Evolutionary conservation across 2,329 filamentous ascomycete genomes (phyloP).

Genomic region (Fusarium sp.): DNA sequence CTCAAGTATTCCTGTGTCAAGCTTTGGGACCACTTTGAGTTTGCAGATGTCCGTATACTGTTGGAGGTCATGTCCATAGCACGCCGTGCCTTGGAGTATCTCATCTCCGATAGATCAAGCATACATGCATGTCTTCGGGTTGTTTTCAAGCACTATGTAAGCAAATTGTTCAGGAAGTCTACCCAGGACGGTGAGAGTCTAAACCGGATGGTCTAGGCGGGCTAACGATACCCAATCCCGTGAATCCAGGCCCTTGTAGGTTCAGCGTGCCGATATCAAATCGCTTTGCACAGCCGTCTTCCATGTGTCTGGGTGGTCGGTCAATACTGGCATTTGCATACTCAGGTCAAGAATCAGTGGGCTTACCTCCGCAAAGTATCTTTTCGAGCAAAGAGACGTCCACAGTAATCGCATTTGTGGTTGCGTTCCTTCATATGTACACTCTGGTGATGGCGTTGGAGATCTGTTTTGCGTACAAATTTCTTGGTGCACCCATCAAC

Average conservation of each 20-base stretch:
- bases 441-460: slow-evolving; percentile 70
- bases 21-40: background rate
- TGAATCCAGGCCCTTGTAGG: slow-evolving; percentile 51
- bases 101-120: background rate
- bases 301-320: slow-evolving; percentile 71
- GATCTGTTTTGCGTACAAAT: slow-evolving; percentile 86
- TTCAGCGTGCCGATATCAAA: slow-evolving; percentile 68
- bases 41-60: background rate
- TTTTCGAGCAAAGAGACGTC: slow-evolving; percentile 78
- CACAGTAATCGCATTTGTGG: slow-evolving; percentile 77
- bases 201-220: slow-evolving; percentile 29
- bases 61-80: background rate
- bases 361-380: slow-evolving; percentile 83
- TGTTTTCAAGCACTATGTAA: background rate
- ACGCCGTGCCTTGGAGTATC: background rate
- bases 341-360: background rate
- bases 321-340: slow-evolving; percentile 3
- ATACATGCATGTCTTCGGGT: background rate
- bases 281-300: slow-evolving; percentile 78
- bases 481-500: slow-evolving; percentile 74
- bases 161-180: background rate
- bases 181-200: slow-evolving; percentile 35
- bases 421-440: slow-evolving; percentile 81
- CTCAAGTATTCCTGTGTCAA: background rate
- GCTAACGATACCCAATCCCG: slow-evolving; percentile 33